Evolutionary conservation across 2,329 filamentous ascomycete species (phyloP).

Genomic region (Diaporthe amygdali): DNA sequence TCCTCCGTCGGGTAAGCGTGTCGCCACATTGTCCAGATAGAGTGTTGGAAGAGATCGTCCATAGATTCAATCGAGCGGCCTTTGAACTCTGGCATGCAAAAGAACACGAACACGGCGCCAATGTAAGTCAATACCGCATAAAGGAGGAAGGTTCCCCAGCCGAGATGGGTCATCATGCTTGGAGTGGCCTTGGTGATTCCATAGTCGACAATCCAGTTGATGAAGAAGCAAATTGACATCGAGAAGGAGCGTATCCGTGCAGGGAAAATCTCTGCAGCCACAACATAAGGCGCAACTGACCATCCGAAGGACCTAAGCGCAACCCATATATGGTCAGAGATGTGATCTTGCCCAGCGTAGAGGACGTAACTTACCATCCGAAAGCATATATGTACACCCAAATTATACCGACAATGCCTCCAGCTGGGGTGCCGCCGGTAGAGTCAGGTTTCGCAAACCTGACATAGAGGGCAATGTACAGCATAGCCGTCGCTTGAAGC

Average conservation of each 20-base stretch:
- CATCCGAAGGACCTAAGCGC: slow-evolving; percentile 29
- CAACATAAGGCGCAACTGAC: slow-evolving; percentile 34
- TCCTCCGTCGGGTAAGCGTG: slow-evolving; percentile 42
- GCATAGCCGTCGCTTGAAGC: slow-evolving; percentile 32
- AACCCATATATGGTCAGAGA: too few relatives aligned
- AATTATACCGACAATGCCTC: slow-evolving; percentile 46
- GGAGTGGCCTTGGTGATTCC: slow-evolving; percentile 38
- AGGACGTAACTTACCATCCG: slow-evolving; percentile 28
- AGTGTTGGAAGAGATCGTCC: slow-evolving; percentile 49
- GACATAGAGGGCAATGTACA: slow-evolving; percentile 39
- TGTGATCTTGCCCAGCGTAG: too few relatives aligned
- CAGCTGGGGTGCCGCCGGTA: slow-evolving; percentile 39
- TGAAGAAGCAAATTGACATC: slow-evolving; percentile 35
- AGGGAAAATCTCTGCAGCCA: slow-evolving; percentile 40
- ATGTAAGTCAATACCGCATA: slow-evolving; percentile 41
- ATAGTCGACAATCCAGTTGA: slow-evolving; percentile 42
- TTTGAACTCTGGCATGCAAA: slow-evolving; percentile 56
- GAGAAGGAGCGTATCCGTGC: slow-evolving; percentile 36
- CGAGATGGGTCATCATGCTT: slow-evolving; percentile 41
- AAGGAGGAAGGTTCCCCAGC: slow-evolving; percentile 41
- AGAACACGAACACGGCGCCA: slow-evolving; percentile 40
- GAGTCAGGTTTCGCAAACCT: slow-evolving; percentile 38
- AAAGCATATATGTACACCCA: slow-evolving; percentile 38
- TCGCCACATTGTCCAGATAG: slow-evolving; percentile 46
- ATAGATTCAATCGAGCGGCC: slow-evolving; percentile 54